These are phyloP conservation scores for Plenodomus biglobosus DNA, from an alignment of 2,329 filamentous ascomycete species.

Conservation along the genomic window DNA sequence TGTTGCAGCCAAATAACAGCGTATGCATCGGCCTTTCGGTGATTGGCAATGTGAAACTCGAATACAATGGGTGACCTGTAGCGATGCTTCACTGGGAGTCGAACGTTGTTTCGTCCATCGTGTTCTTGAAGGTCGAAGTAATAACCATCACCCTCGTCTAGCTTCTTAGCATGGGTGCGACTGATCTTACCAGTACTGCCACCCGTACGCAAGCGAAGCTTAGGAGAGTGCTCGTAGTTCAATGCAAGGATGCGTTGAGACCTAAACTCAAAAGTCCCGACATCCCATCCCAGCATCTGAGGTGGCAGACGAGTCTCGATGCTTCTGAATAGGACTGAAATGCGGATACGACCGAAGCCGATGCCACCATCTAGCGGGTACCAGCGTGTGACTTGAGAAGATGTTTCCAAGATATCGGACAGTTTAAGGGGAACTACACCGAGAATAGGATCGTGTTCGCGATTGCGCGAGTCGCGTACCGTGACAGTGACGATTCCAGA, in stretches of 20 bases:
- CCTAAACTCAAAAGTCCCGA: constrained; percentile 88
- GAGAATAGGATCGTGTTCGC: constrained; percentile 91
- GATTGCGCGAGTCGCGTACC: constrained; percentile 83
- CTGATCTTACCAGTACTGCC: constrained; percentile 74
- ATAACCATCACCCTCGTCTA: constrained; percentile 61
- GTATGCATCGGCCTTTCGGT: constrained; percentile 72
- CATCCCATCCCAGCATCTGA: constrained; percentile 86
- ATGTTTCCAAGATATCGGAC: constrained; percentile 82
- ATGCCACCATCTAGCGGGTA: constrained; percentile 96
- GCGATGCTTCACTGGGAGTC: constrained; percentile 84
- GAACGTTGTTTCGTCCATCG: constrained; percentile 58
- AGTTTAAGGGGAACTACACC: constrained; percentile 88
- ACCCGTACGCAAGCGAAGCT: constrained; percentile 78
- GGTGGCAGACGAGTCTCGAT: constrained; percentile 85
- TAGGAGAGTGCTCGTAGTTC: constrained; percentile 63
- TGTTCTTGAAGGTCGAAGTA: constrained; percentile 60
- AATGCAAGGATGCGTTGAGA: constrained; percentile 68
- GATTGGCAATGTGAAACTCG: constrained; percentile 73
- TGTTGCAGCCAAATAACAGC: constrained; percentile 85
- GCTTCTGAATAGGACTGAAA: constrained; percentile 87
- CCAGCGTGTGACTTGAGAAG: constrained; percentile 85
- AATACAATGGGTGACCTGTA: constrained; percentile 89
- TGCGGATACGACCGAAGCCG: constrained; percentile 81
- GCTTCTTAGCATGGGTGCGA: constrained; percentile 62
- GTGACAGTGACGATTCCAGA: constrained; percentile 83